A percentile compares a stretch with the other conserved stretches of the same genome.
Conservation (phyloP, 306 rosid genomes). For the Neltuma alba region DNA sequence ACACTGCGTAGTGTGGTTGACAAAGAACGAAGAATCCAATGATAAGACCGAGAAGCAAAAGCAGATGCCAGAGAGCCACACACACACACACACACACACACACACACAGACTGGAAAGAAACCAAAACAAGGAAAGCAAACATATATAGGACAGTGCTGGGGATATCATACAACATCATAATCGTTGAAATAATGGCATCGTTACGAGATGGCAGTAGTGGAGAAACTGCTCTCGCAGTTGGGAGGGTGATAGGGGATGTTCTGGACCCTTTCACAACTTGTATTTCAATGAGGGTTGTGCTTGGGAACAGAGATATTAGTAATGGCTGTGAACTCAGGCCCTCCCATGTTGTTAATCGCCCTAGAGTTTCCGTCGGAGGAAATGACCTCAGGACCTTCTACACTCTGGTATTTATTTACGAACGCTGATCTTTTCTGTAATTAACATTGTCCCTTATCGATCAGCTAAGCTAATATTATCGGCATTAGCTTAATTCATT, state of each 20-base stretch:
- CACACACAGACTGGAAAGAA: not conserved
- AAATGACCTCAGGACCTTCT: conserved; percentile 51
- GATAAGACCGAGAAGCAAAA: conserved; percentile 36
- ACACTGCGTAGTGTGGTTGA: too few relatives aligned
- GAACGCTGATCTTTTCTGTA: too few relatives aligned
- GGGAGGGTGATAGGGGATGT: conserved; percentile 50
- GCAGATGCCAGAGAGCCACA: conserved; percentile 33
- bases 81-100: not conserved
- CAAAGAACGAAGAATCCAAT: not conserved
- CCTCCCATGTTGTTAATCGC: conserved; percentile 41
- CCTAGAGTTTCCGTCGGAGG: conserved; percentile 48
- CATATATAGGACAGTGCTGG: not conserved
- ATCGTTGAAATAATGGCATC: not conserved
- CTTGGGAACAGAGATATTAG: conserved; percentile 40
- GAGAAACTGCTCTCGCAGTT: conserved; percentile 31
- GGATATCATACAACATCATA: not conserved
- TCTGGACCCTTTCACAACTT: conserved; percentile 41
- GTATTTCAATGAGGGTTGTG: conserved; percentile 18
- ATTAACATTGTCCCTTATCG: not conserved
- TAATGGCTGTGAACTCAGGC: conserved; percentile 36
- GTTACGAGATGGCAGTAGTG: not conserved
- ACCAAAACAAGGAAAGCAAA: not conserved
- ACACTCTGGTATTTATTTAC: conserved; percentile 37
- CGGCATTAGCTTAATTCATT: too few relatives aligned
- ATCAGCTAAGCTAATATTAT: not conserved